Evolutionary conservation across 2,329 filamentous ascomycete genomes (phyloP).

Genomic region (Sporothrix protearum): DNA sequence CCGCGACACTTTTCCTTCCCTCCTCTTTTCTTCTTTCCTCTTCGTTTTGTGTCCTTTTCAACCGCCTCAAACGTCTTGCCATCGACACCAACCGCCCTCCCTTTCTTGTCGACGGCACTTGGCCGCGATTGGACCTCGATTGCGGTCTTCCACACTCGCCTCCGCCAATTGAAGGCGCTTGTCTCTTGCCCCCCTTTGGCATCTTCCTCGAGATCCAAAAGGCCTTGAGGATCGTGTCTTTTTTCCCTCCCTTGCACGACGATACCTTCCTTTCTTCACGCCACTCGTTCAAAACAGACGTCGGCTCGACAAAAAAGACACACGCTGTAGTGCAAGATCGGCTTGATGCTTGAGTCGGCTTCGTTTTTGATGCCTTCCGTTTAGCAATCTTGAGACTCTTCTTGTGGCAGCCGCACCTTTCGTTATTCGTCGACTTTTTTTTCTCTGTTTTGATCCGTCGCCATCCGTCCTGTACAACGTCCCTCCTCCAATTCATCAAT

Average conservation of each 20-base stretch:
- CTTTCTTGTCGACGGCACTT: background rate
- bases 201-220: background rate
- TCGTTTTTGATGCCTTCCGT: background rate
- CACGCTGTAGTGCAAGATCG: too few relatives aligned
- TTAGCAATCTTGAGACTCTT: background rate
- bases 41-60: too few relatives aligned
- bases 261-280: background rate
- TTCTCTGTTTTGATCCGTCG: background rate
- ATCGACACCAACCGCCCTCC: background rate
- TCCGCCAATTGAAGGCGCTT: background rate
- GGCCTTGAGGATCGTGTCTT: background rate
- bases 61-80: background rate
- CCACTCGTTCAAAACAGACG: background rate
- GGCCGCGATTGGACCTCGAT: background rate
- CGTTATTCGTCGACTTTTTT: background rate
- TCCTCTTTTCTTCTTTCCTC: background rate
- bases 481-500: background rate
- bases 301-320: background rate
- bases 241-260: background rate
- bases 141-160: background rate
- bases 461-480: background rate
- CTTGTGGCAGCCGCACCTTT: background rate
- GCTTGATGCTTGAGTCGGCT: background rate
- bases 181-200: background rate
- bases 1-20: constrained; percentile 5